Evolutionary conservation across 2,329 filamentous ascomycete species (phyloP).

Genomic region (Akanthomyces muscarius): DNA sequence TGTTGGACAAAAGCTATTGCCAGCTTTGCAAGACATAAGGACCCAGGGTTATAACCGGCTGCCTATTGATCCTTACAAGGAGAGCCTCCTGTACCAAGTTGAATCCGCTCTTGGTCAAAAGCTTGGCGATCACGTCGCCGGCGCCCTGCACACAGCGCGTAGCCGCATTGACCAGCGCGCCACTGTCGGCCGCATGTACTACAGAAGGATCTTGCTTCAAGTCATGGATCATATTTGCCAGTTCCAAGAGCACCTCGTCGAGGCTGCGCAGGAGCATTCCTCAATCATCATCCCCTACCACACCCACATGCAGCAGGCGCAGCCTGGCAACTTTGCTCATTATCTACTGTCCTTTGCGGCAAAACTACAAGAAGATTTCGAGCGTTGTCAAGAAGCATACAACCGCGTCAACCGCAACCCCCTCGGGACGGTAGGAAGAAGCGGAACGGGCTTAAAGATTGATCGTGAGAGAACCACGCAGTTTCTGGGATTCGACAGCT

Average conservation of each 20-base stretch:
- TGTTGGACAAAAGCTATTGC: slow-evolving; percentile 12
- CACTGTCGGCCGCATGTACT: slow-evolving; percentile 18
- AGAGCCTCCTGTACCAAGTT: slow-evolving; percentile 17
- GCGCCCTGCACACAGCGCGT: slow-evolving; percentile 19
- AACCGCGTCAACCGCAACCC: slow-evolving; percentile 16
- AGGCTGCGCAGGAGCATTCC: slow-evolving; percentile 6
- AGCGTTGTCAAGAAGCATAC: slow-evolving; percentile 18
- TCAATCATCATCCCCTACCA: slow-evolving; percentile 16
- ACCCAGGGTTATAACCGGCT: slow-evolving; percentile 12
- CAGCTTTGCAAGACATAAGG: slow-evolving; percentile 14
- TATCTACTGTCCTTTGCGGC: slow-evolving; percentile 25
- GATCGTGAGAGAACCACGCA: slow-evolving; percentile 14
- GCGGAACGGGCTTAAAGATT: slow-evolving; percentile 14
- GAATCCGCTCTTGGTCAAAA: slow-evolving; percentile 10
- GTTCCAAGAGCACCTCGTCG: slow-evolving; percentile 14
- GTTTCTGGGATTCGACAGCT: slow-evolving; percentile 14
- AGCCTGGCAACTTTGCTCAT: slow-evolving; percentile 19
- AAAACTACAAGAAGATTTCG: slow-evolving; percentile 17
- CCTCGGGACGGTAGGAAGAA: slow-evolving; percentile 14
- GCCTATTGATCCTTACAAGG: slow-evolving; percentile 16
- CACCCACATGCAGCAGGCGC: slow-evolving; percentile 20
- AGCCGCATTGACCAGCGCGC: slow-evolving; percentile 20
- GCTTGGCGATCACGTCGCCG: slow-evolving; percentile 19
- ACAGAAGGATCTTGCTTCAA: slow-evolving; percentile 12
- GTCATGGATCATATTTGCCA: slow-evolving; percentile 14